phyloP scores from a whole-genome alignment of 306 rosid species.

The Medicago arabica region DNA sequence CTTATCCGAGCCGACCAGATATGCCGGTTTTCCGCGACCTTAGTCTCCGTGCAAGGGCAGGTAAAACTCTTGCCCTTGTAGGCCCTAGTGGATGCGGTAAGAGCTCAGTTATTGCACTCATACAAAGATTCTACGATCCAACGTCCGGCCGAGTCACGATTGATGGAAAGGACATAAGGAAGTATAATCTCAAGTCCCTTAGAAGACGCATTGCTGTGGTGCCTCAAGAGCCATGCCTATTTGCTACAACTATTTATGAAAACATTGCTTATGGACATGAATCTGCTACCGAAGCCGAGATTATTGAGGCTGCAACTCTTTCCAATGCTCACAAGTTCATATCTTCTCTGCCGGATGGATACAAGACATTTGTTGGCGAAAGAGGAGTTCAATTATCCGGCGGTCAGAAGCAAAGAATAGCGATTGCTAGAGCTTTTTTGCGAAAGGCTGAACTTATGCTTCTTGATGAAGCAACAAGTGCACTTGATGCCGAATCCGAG shows the following conservation, averaged over 20 bases:
- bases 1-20: constrained; percentile 89
- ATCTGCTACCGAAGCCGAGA: constrained; percentile 88
- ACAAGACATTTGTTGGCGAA: constrained; percentile 92
- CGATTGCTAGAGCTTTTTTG: constrained; percentile 86
- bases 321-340: constrained; percentile 94
- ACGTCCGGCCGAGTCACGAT: constrained; percentile 84
- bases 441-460: constrained; percentile 92
- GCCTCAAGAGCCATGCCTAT: constrained; percentile 95
- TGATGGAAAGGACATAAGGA: constrained; percentile 92
- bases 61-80: constrained; percentile 95
- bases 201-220: constrained; percentile 89
- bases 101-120: constrained; percentile 86
- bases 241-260: constrained; percentile 83
- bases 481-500: constrained; percentile 97
- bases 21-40: constrained; percentile 89
- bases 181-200: constrained; percentile 88
- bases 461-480: constrained; percentile 97
- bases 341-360: constrained; percentile 84
- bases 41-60: constrained; percentile 82
- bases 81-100: constrained; percentile 99
- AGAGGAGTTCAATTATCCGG: constrained; percentile 94
- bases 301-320: constrained; percentile 88
- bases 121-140: constrained; percentile 93
- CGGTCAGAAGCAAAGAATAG: constrained; percentile 95
- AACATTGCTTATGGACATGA: constrained; percentile 96